Evolutionary conservation across 192 early-diverging fungal genomes (phyloP), one percentile per base, ranked within the genome.

Genomic region (Linnemannia schmuckeri): DNA sequence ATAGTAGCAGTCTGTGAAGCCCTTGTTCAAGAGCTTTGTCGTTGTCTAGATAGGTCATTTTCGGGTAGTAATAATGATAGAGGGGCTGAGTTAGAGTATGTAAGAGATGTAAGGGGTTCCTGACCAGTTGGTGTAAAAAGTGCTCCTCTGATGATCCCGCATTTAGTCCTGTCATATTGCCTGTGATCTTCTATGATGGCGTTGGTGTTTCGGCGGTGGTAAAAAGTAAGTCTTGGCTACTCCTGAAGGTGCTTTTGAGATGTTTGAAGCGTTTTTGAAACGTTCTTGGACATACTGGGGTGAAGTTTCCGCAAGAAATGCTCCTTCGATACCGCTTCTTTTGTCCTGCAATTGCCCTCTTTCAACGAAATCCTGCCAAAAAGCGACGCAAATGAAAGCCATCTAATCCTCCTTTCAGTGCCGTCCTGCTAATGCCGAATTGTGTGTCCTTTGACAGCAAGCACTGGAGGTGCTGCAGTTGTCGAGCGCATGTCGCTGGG

Each of bases 1-100:
- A 72, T 87, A 87, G 42, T 87, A 87, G 79, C 85, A 87, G 63
- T 87, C 85, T 75, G 85, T 44, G 72, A 87, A 87, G 20, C 85
- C 85, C 76, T 87, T 87, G 44, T 41, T 74, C 49, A 87, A 20
- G 76, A 87, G 49, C 44, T 87, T 87, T 37, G 85, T 87, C 1
- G 85, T 87, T 17, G 85, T 87, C 85, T 87, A 81, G 8, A 37
- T 37, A 37, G 3, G 37, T 37, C 37, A 37, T 37, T 40, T n/a
- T 8, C 12, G 18, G 44, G 37, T 15, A 30, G 24, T 6, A 66
- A 4, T 12, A 20, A 42, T 47, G 3, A 40, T 72, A 13, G 12
- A 1, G 27, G 30, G 61, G 8, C 20, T 30, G 27, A 30, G 66
- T 68, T 68, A 68, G n/a, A 33, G 27, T 68, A 1, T 52, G 49